phyloP scores from a whole-genome alignment of 2,329 filamentous ascomycete species.

The Fusarium drepaniforme region DNA sequence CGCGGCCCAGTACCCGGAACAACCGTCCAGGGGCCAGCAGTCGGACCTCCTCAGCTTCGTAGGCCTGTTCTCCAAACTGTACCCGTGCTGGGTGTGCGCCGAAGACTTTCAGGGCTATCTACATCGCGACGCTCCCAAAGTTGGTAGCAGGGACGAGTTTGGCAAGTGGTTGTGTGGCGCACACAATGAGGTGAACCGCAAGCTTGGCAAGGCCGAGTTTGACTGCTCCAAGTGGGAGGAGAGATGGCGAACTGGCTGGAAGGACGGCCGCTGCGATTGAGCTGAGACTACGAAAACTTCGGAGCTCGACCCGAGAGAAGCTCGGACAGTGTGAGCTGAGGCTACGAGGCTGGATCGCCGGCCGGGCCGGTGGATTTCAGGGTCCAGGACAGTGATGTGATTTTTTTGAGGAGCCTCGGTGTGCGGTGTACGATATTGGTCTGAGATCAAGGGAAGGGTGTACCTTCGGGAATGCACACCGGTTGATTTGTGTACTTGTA shows the following conservation, averaged over 20 bases:
- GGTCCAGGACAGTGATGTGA: constrained; percentile 10
- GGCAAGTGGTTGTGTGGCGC: constrained; percentile 87
- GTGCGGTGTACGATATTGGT: constrained; percentile 30
- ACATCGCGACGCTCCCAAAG: constrained; percentile 73
- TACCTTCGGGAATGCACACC: background rate
- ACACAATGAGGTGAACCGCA: constrained; percentile 89
- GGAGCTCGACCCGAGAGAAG: constrained; percentile 1
- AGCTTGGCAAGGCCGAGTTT: constrained; percentile 91
- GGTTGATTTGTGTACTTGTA: constrained; percentile 10
- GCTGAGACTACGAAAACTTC: constrained; percentile 9
- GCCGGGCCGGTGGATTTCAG: constrained; percentile 19
- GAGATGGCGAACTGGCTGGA: constrained; percentile 93
- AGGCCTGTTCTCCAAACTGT: constrained; percentile 83
- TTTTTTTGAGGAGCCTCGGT: constrained; percentile 21
- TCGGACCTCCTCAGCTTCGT: constrained; percentile 84
- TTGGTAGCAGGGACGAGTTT: constrained; percentile 75
- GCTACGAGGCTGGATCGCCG: constrained; percentile 25
- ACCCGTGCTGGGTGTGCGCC: constrained; percentile 96
- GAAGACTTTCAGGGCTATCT: constrained; percentile 92
- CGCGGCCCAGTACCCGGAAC: constrained; percentile 84
- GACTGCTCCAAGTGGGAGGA: constrained; percentile 94
- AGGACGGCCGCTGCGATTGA: constrained; percentile 73
- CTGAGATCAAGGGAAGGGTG: background rate
- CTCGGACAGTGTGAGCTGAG: constrained; percentile 29
- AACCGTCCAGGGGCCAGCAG: constrained; percentile 77